A percentile compares a stretch with the other conserved stretches of the same genome.
These are phyloP conservation scores for Cutaneotrichosporon cutaneum DNA, from an alignment of 1,284 basidiomycete species.

Conservation along the genomic window DNA sequence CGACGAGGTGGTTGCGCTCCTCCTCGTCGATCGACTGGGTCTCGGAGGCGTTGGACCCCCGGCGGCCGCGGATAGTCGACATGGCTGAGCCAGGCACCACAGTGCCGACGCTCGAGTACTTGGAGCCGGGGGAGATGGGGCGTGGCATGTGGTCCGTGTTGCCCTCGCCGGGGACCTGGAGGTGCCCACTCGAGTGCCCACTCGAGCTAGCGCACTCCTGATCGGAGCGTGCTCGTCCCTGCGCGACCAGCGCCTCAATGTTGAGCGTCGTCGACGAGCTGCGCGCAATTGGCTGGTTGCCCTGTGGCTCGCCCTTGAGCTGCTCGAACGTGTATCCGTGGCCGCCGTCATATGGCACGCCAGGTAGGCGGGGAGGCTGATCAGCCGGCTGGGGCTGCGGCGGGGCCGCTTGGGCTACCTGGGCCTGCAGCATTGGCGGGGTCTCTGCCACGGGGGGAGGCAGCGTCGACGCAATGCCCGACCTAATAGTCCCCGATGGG, in stretches of 20 bases:
- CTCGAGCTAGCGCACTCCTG: conserved; percentile 19
- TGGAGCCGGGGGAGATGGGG: conserved; percentile 13
- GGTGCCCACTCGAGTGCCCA: conserved; percentile 10
- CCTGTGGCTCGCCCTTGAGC: conserved; percentile 7
- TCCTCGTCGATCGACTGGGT: conserved; percentile 27
- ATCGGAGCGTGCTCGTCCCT: conserved; percentile 12
- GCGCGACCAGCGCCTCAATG: conserved; percentile 36
- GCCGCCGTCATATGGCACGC: not conserved
- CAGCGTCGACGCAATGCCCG: not conserved
- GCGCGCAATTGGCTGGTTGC: conserved; percentile 21
- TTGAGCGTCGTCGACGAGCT: conserved; percentile 44
- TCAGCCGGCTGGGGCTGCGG: not conserved
- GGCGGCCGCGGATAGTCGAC: conserved; percentile 7
- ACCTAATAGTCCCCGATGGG: not conserved
- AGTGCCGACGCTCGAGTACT: conserved; percentile 15
- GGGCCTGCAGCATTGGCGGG: not conserved
- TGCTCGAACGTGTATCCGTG: conserved; percentile 13
- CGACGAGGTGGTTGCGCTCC: conserved; percentile 23
- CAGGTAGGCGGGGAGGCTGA: not conserved
- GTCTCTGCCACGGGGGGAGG: not conserved
- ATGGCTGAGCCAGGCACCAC: not conserved
- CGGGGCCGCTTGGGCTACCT: not conserved
- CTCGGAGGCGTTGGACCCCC: conserved; percentile 16
- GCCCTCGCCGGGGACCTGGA: conserved; percentile 6
- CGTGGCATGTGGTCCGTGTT: conserved; percentile 22